phyloP scores from a whole-genome alignment of 345 rosid species.

The Hibiscus syriacus region DNA sequence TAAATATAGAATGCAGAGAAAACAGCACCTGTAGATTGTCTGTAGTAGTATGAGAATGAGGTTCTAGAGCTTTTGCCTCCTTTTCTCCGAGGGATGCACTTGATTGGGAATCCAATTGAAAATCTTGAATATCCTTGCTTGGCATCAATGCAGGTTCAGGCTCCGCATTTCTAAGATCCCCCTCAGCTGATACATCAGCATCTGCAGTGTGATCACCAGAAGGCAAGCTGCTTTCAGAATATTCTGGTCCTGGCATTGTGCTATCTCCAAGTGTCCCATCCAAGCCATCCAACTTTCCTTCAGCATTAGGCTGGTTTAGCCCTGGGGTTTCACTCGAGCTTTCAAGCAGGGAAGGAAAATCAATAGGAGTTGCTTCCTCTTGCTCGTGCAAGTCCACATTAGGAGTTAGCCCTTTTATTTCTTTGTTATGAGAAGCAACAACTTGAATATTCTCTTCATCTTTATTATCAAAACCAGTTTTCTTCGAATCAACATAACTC shows the following conservation, averaged over 20 bases:
- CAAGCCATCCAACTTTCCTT: constrained; percentile 30
- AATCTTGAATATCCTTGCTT: constrained; percentile 28
- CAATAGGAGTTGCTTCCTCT: constrained; percentile 24
- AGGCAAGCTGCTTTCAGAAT: constrained; percentile 15
- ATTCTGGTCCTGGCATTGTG: constrained; percentile 15
- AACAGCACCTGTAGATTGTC: constrained; percentile 35
- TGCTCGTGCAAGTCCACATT: constrained; percentile 21
- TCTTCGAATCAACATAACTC: constrained; percentile 17
- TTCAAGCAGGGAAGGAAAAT: constrained; percentile 25
- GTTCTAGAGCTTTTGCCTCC: constrained; percentile 13
- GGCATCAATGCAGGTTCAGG: constrained; percentile 27
- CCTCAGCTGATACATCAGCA: constrained; percentile 23
- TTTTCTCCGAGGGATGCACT: constrained; percentile 19
- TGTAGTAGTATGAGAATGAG: constrained; percentile 8
- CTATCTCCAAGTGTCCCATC: constrained; percentile 31
- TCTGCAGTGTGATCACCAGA: constrained; percentile 25
- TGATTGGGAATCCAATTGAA: constrained; percentile 16
- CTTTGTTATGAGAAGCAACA: constrained; percentile 27
- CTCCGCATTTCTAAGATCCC: constrained; percentile 22
- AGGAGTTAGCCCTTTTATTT: constrained; percentile 19
- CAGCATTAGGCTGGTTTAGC: constrained; percentile 19
- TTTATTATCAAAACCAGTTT: constrained; percentile 15
- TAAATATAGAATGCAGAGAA: background rate
- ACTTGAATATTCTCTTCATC: constrained; percentile 18
- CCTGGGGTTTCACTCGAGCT: constrained; percentile 18